Base-by-base conservation (phyloP, 2,329 filamentous ascomycete species). In the Talaromyces sp. region DNA sequence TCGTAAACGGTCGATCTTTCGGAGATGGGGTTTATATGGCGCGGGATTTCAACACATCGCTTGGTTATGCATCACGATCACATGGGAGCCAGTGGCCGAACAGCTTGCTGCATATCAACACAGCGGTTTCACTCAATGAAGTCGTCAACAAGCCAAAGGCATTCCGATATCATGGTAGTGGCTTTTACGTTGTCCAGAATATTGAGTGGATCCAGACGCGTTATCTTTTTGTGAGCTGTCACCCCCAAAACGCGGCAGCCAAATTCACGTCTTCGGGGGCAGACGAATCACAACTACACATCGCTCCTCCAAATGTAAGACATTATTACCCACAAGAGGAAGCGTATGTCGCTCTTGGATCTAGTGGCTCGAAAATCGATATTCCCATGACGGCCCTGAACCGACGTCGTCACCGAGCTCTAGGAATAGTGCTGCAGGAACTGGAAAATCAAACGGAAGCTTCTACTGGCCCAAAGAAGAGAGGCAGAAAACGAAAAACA, bases 151-250 rank as follows among this genome's bases (percentile, higher is more conserved):
- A 81, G 0, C 86, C 91, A 0, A 56, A 72, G 0, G 68, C 87
- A 51, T 96, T 90, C 67, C 72, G 81, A 5, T 81, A 77, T 63
- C 66, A 9, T 21, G 21, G 0, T 64, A 0, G 0, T 88, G 88
- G 0, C 85, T 87, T 74, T 86, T 90, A 61, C 53, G 92, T 96
- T 9, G 86, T 96, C 1, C 72, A 83, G 27, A 80, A 91, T 51
- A 76, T 88, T 10, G 88, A 95, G 68, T 97, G 92, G 92, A 92
- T 96, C 61, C 91, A 95, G 69, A 92, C 91, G 27, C 84, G 92
- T 50, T 96, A 95, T 72, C 80, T 97, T 1, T 90, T 96, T 65
- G 85, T 90, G 46, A 67, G 76, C 56, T 71, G 72, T 61, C 52
- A 60, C 9, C 54, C 19, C 0, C 19, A 19, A 24, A 19, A 11